phyloP scores from a whole-genome alignment of 345 rosid genomes.

The Lagerstroemia speciosa region DNA sequence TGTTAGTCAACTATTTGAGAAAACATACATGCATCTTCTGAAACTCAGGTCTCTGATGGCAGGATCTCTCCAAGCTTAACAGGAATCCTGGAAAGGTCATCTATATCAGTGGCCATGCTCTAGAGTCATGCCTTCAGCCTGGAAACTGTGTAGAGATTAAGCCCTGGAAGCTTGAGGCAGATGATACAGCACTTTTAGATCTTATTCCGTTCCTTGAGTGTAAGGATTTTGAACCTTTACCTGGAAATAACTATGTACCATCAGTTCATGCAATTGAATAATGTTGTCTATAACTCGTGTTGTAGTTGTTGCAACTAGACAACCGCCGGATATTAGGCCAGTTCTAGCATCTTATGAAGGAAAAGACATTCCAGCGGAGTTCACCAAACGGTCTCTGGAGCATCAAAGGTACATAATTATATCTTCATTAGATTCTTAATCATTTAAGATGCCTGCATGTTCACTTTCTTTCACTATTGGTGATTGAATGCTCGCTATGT shows the following conservation, averaged over 20 bases:
- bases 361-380: constrained; percentile 71
- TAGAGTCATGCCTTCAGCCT: constrained; percentile 76
- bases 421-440: background rate
- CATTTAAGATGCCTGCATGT: too few relatives aligned
- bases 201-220: constrained; percentile 97
- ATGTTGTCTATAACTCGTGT: background rate
- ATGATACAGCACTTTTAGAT: constrained; percentile 81
- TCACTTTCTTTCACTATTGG: too few relatives aligned
- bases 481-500: too few relatives aligned
- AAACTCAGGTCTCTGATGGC: constrained; percentile 16
- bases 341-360: constrained; percentile 66
- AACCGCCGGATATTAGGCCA: constrained; percentile 73
- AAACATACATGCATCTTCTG: background rate
- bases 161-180: constrained; percentile 65
- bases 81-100: constrained; percentile 71
- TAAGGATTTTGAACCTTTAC: constrained; percentile 20
- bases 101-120: constrained; percentile 76
- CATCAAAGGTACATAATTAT: constrained; percentile 48
- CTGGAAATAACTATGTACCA: background rate
- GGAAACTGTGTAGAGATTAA: constrained; percentile 72
- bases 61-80: constrained; percentile 92
- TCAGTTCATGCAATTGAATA: background rate
- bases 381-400: constrained; percentile 74
- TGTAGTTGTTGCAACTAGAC: constrained; percentile 68
- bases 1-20: too few relatives aligned